These are phyloP conservation scores for Candida dubliniensis DNA, from an alignment of 1,139 yeast genomes.

Conservation along the genomic window DNA sequence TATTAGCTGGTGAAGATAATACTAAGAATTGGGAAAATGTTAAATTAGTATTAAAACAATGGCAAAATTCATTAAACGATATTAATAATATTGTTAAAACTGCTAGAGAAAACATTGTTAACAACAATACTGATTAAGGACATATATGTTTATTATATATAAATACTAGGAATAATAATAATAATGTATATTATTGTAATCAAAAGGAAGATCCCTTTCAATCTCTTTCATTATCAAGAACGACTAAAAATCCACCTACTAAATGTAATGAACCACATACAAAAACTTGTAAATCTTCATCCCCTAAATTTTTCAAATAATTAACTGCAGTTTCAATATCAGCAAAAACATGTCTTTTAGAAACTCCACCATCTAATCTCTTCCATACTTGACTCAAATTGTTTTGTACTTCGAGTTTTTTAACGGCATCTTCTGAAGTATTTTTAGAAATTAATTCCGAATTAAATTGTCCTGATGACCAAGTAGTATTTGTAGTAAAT, in stretches of 20 bases:
- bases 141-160: neutral
- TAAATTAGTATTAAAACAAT: constrained; percentile 35
- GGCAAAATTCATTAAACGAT: constrained; percentile 44
- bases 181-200: neutral
- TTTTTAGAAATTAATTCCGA: constrained; percentile 85
- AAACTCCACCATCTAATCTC: constrained; percentile 41
- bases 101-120: constrained; percentile 47
- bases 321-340: constrained; percentile 77
- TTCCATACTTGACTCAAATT: constrained; percentile 71
- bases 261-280: constrained; percentile 93
- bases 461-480: constrained; percentile 79
- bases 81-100: constrained; percentile 45
- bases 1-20: constrained; percentile 41
- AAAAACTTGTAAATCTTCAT: constrained; percentile 61
- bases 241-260: constrained; percentile 91
- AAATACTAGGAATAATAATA: neutral
- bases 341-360: constrained; percentile 51
- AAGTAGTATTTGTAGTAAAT: constrained; percentile 90
- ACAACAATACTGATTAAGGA: constrained; percentile 17
- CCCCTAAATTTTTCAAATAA: constrained; percentile 40
- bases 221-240: constrained; percentile 55
- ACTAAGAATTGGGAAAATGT: constrained; percentile 40
- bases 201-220: constrained; percentile 8
- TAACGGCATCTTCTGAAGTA: constrained; percentile 74
- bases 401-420: constrained; percentile 78